Percentiles rank a stretch among this genome's conserved stretches.
Evolutionary conservation across 805 yeast species (phyloP).

Genomic region (Starmerella gropengiesseri): DNA sequence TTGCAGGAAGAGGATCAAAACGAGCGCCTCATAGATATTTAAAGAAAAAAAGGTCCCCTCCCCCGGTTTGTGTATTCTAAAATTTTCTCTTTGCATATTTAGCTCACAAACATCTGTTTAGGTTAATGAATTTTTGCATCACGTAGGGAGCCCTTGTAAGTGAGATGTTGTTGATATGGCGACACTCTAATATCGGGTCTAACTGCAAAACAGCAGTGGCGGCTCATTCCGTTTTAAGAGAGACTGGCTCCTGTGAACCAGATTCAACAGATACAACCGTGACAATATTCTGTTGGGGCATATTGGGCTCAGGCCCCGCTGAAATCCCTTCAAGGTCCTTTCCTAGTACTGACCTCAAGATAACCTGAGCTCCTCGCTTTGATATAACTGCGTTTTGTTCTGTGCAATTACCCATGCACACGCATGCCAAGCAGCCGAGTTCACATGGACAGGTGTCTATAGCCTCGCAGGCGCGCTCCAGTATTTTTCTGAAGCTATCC

Average conservation of each 20-base stretch:
- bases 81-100: not conserved
- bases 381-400: conserved; percentile 77
- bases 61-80: not conserved
- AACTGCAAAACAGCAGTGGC: too few species aligned
- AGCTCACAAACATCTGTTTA: too few species aligned
- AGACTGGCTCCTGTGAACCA: not conserved
- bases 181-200: too few species aligned
- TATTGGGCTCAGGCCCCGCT: conserved; percentile 30
- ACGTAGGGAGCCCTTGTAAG: too few species aligned
- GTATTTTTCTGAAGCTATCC: conserved; percentile 58
- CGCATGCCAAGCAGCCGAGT: conserved; percentile 71
- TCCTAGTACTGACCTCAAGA: conserved; percentile 53
- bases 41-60: not conserved
- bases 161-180: too few species aligned
- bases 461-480: conserved; percentile 48
- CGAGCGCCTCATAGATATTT: conserved; percentile 24
- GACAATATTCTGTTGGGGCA: conserved; percentile 15
- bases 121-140: too few species aligned
- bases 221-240: too few species aligned
- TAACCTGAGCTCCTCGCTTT: conserved; percentile 69
- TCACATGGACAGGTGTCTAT: conserved; percentile 52
- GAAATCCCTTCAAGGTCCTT: conserved; percentile 36
- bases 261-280: conserved; percentile 18
- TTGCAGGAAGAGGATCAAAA: conserved; percentile 12
- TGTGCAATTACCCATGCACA: conserved; percentile 70